Conservation (phyloP, 768 basidiomycete genomes). For the Cystofilobasidium ferigula region DNA sequence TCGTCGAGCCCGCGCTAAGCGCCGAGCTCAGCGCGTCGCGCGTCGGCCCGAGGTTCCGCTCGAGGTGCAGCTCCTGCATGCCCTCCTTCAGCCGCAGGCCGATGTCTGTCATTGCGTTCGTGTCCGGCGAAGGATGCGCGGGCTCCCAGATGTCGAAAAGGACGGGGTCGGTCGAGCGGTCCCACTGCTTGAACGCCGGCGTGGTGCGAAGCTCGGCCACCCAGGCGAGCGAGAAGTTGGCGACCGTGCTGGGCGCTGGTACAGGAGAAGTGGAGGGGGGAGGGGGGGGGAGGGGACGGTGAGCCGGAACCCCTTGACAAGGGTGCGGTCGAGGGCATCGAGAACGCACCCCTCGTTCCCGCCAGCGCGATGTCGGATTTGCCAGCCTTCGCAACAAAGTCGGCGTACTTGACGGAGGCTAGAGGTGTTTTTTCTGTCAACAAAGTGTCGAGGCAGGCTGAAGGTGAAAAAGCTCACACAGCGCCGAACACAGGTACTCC, state of each 20-base stretch:
- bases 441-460: neutral
- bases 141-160: slow-evolving; percentile 94
- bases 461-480: slow-evolving; percentile 40
- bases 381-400: slow-evolving; percentile 62
- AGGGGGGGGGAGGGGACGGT: neutral
- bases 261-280: too few relatives aligned
- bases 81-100: slow-evolving; percentile 85
- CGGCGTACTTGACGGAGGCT: slow-evolving; percentile 75
- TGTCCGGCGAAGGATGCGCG: slow-evolving; percentile 54
- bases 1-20: slow-evolving; percentile 59
- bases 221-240: slow-evolving; percentile 83
- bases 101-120: slow-evolving; percentile 79
- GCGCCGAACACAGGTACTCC: slow-evolving; percentile 80
- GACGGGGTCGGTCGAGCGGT: slow-evolving; percentile 74
- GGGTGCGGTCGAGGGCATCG: too few relatives aligned
- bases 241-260: slow-evolving; percentile 45
- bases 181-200: slow-evolving; percentile 81
- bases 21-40: slow-evolving; percentile 78
- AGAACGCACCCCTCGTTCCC: slow-evolving; percentile 10
- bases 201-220: slow-evolving; percentile 77
- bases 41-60: slow-evolving; percentile 86
- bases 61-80: slow-evolving; percentile 81
- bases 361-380: slow-evolving; percentile 37
- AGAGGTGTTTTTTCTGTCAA: neutral
- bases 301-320: too few relatives aligned